These are phyloP conservation scores for Haberlea rhodopensis DNA, from an alignment of 257 asterid species.

Conservation along the genomic window DNA sequence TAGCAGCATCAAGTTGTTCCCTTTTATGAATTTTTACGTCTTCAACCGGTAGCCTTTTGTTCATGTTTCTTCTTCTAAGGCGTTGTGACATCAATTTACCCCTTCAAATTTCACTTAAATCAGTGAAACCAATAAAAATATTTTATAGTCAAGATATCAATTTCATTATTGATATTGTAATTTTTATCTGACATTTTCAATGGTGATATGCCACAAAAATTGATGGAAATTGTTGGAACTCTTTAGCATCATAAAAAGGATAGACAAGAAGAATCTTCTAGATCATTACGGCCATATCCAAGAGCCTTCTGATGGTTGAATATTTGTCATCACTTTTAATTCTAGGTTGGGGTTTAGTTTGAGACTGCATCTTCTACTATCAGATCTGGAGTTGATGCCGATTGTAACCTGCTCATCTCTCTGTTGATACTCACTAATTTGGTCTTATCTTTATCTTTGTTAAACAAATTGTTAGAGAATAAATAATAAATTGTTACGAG, in stretches of 20 bases:
- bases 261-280: too few species aligned
- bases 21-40: neutral
- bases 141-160: neutral
- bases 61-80: neutral
- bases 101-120: too few species aligned
- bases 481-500: too few species aligned
- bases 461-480: too few species aligned
- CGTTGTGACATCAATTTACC: too few species aligned
- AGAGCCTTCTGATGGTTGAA: conserved; percentile 7
- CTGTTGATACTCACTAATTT: conserved; percentile 16
- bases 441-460: conserved; percentile 16
- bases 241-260: neutral
- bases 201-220: neutral
- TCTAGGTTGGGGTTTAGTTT: conserved; percentile 13
- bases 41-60: neutral
- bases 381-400: neutral
- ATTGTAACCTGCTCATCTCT: conserved; percentile 9
- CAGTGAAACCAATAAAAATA: neutral
- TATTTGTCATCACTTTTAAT: conserved; percentile 7
- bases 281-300: neutral
- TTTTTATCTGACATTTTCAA: neutral
- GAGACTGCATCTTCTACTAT: neutral
- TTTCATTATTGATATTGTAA: neutral
- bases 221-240: neutral
- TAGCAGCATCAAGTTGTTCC: neutral